phyloP scores from a whole-genome alignment of 345 rosid species.

The Dimocarpus longan region DNA sequence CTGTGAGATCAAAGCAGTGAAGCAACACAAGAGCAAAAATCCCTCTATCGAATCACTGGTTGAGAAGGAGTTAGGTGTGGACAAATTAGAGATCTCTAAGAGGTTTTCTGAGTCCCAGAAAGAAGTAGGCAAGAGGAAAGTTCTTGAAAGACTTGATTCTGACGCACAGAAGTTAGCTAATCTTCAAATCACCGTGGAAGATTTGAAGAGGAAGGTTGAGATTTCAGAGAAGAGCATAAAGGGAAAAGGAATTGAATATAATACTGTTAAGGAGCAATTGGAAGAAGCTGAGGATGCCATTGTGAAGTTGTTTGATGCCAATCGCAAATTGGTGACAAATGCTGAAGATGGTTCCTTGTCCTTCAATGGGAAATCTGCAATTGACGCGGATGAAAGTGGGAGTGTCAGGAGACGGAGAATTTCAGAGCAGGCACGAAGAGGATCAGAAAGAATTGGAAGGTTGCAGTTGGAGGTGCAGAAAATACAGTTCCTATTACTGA shows the following conservation, averaged over 20 bases:
- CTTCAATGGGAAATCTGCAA: slow-evolving; percentile 47
- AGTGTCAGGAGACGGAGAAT: slow-evolving; percentile 47
- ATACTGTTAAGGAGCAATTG: slow-evolving; percentile 71
- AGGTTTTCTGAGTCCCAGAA: slow-evolving; percentile 56
- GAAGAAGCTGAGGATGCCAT: slow-evolving; percentile 78
- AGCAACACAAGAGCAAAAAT: slow-evolving; percentile 43
- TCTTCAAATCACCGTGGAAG: slow-evolving; percentile 80
- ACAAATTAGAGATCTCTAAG: slow-evolving; percentile 69
- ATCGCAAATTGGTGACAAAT: slow-evolving; percentile 59
- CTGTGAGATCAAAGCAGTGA: slow-evolving; percentile 22
- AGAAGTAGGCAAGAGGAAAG: slow-evolving; percentile 61
- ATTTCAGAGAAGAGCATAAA: slow-evolving; percentile 58
- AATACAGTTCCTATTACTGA: slow-evolving; percentile 70
- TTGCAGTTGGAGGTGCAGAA: slow-evolving; percentile 93
- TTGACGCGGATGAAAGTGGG: slow-evolving; percentile 49
- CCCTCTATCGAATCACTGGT: slow-evolving; percentile 57
- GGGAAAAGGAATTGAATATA: slow-evolving; percentile 68
- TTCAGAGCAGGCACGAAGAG: slow-evolving; percentile 79
- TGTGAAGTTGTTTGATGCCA: slow-evolving; percentile 56
- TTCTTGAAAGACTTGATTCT: slow-evolving; percentile 87
- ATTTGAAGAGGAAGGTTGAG: slow-evolving; percentile 74
- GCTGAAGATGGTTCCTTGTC: slow-evolving; percentile 47
- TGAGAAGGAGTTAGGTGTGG: slow-evolving; percentile 72
- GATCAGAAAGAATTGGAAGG: slow-evolving; percentile 82
- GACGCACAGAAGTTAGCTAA: slow-evolving; percentile 83